Percentiles rank a stretch among this genome's conserved stretches.
Conservation (phyloP, 768 basidiomycete genomes). For the Cytidiella melzeri region DNA sequence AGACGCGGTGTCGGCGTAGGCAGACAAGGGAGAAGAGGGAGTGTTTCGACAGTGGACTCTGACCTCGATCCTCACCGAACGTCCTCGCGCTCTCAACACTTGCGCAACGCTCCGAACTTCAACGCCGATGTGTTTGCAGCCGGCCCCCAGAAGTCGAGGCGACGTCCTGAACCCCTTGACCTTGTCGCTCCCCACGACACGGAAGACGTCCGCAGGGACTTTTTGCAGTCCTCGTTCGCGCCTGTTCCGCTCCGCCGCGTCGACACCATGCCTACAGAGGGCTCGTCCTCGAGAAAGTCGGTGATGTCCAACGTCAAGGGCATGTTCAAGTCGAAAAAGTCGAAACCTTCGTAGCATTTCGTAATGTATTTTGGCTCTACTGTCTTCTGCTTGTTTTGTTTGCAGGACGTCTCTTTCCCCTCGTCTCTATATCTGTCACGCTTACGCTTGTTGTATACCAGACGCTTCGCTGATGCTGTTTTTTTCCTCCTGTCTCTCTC, state of each 20-base stretch:
- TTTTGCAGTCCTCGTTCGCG: conserved; percentile 11
- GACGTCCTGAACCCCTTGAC: conserved; percentile 10
- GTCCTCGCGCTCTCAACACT: background rate
- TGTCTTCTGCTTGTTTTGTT: no score
- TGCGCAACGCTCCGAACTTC: conserved; percentile 1
- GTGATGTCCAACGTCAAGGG: background rate
- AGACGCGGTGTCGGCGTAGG: background rate
- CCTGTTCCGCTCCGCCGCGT: background rate
- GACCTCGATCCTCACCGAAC: conserved; percentile 7
- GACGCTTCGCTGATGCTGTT: no score
- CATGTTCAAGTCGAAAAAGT: conserved; percentile 2
- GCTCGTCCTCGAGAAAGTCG: background rate
- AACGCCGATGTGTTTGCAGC: conserved; percentile 1
- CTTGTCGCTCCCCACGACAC: background rate
- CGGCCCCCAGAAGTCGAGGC: conserved; percentile 1
- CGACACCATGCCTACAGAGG: background rate
- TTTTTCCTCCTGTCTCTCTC: no score
- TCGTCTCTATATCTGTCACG: no score
- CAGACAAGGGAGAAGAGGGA: background rate
- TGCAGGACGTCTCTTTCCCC: no score
- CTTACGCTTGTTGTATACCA: no score
- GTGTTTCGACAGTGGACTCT: conserved; percentile 4
- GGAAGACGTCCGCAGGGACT: conserved; percentile 10
- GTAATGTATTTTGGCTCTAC: no score
- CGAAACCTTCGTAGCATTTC: no score